Base-by-base conservation (phyloP, 139 green algal species). In the Micractinium conductrix region DNA sequence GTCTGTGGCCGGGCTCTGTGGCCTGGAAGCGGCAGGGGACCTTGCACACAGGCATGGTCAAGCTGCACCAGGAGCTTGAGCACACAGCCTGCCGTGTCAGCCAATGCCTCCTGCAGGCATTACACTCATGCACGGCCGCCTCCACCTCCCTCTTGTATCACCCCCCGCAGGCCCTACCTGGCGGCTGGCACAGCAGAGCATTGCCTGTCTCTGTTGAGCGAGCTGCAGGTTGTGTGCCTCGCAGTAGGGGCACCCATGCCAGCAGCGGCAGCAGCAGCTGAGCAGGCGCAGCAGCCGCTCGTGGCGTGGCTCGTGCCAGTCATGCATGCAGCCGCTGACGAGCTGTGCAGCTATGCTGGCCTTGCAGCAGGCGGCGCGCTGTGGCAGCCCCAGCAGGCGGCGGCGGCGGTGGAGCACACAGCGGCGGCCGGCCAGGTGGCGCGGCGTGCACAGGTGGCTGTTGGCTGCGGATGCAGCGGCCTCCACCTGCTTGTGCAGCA, bases 141-240 rank as follows among this genome's bases (percentile, higher is more conserved):
- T n/a, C n/a, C n/a, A n/a, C n/a, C n/a, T n/a, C n/a, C n/a, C n/a
- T n/a, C n/a, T n/a, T n/a, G 24, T 26, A 19, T 19, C 10, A 63
- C 53, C 58, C 65, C 6, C 21, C 9, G 75, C 40, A 78, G 87
- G 42, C 79, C 87, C 4, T 82, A 90, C 79, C 79, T 88, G 22
- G 33, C 43, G 2, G 14, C n/a, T 1, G 74, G 38, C 38, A 37
- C 50, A 1, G 65, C 72, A 6, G 65, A 63, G 44, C 81, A 79
- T 58, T 88, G 79, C 28, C 85, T 90, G 44, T 28, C 48, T 35
- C 83, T 93, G 60, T 62, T 93, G 67, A 30, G 62, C 50, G 74
- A 81, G 7, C 84, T 95, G 71, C 53, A 55, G 0, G 24, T n/a
- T 6, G 45, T 67, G 68, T 50, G 68, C 45, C 7, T 43, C 3